These are phyloP conservation scores for Breviolum minutum DNA, from an alignment of 73 alveolate species.

Conservation along the genomic window DNA sequence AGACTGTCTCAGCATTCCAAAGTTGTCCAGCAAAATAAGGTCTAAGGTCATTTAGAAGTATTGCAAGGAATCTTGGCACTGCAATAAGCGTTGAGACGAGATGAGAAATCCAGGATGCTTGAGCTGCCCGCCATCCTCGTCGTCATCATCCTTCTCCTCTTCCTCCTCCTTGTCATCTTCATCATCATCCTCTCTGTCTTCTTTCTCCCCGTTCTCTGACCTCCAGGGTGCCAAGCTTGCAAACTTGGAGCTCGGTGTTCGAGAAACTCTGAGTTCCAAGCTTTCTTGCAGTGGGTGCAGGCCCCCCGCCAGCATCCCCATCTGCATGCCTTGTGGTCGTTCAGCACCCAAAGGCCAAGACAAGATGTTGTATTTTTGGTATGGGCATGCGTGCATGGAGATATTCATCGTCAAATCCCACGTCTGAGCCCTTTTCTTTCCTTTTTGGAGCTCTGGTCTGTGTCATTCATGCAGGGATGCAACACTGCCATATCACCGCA, in stretches of 20 bases:
- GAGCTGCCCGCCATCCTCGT: constrained; percentile 40
- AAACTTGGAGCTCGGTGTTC: not conserved
- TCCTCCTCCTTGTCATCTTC: constrained; percentile 40
- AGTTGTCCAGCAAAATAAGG: too few species aligned
- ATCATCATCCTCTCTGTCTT: not conserved
- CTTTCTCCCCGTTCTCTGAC: constrained; percentile 36
- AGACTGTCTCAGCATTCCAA: too few species aligned
- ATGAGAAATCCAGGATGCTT: not conserved
- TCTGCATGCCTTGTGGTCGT: constrained; percentile 29
- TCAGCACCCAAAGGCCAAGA: not conserved
- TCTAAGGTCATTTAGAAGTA: too few species aligned
- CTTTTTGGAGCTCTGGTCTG: not conserved
- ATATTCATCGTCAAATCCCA: not conserved
- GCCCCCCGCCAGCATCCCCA: constrained; percentile 68
- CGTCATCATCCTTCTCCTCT: constrained; percentile 20
- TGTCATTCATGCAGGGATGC: not conserved
- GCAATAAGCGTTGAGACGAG: too few species aligned
- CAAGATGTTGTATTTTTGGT: too few species aligned
- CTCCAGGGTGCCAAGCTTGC: not conserved
- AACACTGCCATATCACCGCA: not conserved
- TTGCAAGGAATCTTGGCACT: not conserved
- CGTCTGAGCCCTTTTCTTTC: not conserved
- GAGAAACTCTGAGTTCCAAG: not conserved
- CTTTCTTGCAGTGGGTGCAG: constrained; percentile 30
- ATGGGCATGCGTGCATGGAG: too few species aligned